Percentiles rank a stretch among this genome's conserved stretches.
Evolutionary conservation across 2,329 filamentous ascomycete species (phyloP).

Genomic region (Nigrograna mackinnonii): DNA sequence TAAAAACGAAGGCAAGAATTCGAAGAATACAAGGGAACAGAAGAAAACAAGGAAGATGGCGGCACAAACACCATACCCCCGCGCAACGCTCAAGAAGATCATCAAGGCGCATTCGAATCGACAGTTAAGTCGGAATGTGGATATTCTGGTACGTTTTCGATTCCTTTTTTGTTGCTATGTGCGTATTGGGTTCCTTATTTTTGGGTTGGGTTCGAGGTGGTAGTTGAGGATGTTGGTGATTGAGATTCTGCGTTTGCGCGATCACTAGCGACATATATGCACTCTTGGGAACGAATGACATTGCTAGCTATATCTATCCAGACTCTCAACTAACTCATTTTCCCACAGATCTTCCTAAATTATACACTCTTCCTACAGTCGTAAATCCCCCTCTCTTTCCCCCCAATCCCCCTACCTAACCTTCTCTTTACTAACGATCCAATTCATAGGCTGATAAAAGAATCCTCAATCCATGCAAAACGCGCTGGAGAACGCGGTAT

Average conservation of each 20-base stretch:
- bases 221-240: no score
- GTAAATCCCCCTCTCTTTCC: constrained; percentile 43
- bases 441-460: constrained; percentile 71
- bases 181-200: no score
- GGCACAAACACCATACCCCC: constrained; percentile 78
- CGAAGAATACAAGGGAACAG: no score
- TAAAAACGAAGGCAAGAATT: no score
- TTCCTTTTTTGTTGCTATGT: constrained; percentile 2
- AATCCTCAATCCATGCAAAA: constrained; percentile 76
- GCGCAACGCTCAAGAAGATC: constrained; percentile 84
- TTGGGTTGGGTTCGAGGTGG: no score
- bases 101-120: constrained; percentile 85
- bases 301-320: no score
- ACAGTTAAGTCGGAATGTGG: constrained; percentile 80
- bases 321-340: no score
- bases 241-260: neutral
- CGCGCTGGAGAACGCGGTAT: constrained; percentile 73
- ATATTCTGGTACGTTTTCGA: constrained; percentile 70
- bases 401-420: neutral
- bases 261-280: no score
- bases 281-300: no score
- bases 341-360: constrained; percentile 84
- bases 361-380: constrained; percentile 80
- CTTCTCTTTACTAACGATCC: no score
- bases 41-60: constrained; percentile 52